Evolutionary conservation across 805 yeast species (phyloP), one percentile per base, ranked within the genome.

Genomic region (Candida yuanshanica): DNA sequence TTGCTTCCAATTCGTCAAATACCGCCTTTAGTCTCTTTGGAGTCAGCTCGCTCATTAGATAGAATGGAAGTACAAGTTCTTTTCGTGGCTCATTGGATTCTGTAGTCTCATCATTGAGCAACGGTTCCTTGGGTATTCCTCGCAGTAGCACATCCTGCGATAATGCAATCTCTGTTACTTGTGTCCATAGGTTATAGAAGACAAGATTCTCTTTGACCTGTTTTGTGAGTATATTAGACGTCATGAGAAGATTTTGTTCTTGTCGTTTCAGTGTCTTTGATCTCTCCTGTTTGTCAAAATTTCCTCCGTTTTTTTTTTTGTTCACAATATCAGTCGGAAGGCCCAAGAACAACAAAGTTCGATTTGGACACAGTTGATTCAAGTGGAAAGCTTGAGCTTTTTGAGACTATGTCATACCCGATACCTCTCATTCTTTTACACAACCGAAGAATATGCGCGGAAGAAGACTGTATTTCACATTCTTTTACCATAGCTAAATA

Each of bases 21-120:
- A 75, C 62, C 2, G 33, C 12, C 29, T 70, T 68, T 21, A 78
- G 55, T 20, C 63, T 58, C 13, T 52, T 46, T 42, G 75, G 58
- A 0, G 72, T 53, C 8, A 77, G 31, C 43, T 59, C 53, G 5
- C 45, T 49, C 12, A 47, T 44, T 38, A 58, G 49, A 20, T 43
- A 35, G 7, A 57, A 49, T 0, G 80, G 75, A 2, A 70, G 48
- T 1, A 77, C 69, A 4, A 45, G 35, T 29, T 44, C 43, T 37
- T 43, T 31, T 33, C 25, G 6, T 40, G 33, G 13, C 2, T 16
- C 5, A 35, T 21, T 7, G 44, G 47, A 4, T 39, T 21, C 17
- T 42, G 47, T 13, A 37, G 22, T 38, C 23, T 46, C 54, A 16
- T 52, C 55, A 13, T 37, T 38, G 9, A 50, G 27, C 9, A 56